These are phyloP conservation scores for Fusarium ramigenum DNA, from an alignment of 2,329 filamentous ascomycete genomes.

Conservation along the genomic window DNA sequence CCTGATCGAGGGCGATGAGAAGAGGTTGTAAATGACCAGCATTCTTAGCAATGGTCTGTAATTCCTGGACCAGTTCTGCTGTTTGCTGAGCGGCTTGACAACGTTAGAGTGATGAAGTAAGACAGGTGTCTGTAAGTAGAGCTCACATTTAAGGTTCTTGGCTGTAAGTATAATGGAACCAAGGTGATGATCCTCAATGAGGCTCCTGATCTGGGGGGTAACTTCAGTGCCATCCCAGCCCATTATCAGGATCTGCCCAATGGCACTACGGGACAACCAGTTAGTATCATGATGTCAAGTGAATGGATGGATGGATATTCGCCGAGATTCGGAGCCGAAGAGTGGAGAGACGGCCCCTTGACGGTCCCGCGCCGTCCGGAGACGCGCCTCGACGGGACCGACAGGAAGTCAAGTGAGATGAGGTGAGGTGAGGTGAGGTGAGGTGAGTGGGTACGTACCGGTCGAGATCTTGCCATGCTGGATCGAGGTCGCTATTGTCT, in stretches of 20 bases:
- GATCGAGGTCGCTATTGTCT: slow-evolving; percentile 56
- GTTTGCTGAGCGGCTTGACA: slow-evolving; percentile 85
- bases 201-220: slow-evolving; percentile 81
- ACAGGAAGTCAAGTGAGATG: slow-evolving; percentile 1
- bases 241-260: slow-evolving; percentile 83
- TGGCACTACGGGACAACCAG: slow-evolving; percentile 60
- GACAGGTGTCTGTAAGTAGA: neutral
- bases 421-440: neutral
- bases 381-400: neutral
- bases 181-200: slow-evolving; percentile 86
- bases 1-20: slow-evolving; percentile 91
- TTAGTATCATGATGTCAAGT: slow-evolving; percentile 30
- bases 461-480: slow-evolving; percentile 79
- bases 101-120: slow-evolving; percentile 42
- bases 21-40: slow-evolving; percentile 90
- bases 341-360: slow-evolving; percentile 29
- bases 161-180: slow-evolving; percentile 87
- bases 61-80: slow-evolving; percentile 84
- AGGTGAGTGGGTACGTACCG: slow-evolving; percentile 63
- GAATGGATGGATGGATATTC: neutral
- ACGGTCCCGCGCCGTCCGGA: slow-evolving; percentile 5
- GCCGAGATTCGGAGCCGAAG: slow-evolving; percentile 33
- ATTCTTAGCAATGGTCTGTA: slow-evolving; percentile 91
- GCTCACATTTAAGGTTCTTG: slow-evolving; percentile 84
- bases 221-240: slow-evolving; percentile 87